A percentile compares a stretch with the other conserved stretches of the same genome.
Evolutionary conservation across 352 stramenopile species (phyloP).

Genomic region (Phytopythium aichiense): DNA sequence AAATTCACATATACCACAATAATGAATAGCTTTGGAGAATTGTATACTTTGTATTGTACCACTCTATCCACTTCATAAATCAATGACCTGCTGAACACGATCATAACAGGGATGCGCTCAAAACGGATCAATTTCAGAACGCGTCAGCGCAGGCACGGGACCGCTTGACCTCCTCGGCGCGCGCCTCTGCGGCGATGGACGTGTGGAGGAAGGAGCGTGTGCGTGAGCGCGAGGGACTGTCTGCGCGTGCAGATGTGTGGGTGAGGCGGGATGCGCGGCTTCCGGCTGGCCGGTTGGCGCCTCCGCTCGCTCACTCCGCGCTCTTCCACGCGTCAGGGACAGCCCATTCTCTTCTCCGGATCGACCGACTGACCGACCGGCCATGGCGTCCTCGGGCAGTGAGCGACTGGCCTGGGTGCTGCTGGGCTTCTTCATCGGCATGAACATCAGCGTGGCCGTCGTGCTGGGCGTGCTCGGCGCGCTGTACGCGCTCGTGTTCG

Average conservation of each 20-base stretch:
- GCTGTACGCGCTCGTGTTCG: constrained; percentile 15
- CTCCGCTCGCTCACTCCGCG: neutral
- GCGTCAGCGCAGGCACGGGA: no score
- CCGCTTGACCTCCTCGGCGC: neutral
- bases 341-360: neutral
- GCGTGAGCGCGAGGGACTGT: neutral
- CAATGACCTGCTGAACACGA: no score
- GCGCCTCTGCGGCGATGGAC: neutral
- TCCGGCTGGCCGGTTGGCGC: no score
- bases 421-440: constrained; percentile 10
- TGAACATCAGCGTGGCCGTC: constrained; percentile 5
- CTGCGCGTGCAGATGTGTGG: neutral
- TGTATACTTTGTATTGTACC: no score
- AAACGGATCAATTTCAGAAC: no score
- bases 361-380: neutral
- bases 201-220: neutral
- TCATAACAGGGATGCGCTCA: no score
- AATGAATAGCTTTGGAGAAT: no score
- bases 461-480: neutral
- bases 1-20: neutral
- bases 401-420: constrained; percentile 8
- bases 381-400: neutral
- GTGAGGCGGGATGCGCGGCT: neutral
- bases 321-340: neutral
- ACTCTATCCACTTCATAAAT: no score